These are phyloP conservation scores for Botryotinia narcissicola DNA, from an alignment of 2,329 filamentous ascomycete genomes.

Conservation along the genomic window DNA sequence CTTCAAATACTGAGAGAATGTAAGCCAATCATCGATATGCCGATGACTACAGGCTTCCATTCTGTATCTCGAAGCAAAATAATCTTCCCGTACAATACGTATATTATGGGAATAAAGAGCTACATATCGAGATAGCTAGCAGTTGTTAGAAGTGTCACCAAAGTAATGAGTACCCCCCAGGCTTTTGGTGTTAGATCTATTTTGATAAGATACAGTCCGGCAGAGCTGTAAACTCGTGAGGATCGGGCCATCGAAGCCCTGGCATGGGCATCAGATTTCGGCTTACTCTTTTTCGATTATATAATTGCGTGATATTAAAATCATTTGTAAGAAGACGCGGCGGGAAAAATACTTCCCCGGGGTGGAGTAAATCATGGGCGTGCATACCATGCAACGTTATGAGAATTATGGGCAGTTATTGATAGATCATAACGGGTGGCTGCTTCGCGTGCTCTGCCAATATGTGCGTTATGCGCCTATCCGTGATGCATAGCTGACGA, in stretches of 20 bases:
- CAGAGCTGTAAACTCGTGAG: neutral
- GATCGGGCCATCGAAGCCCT: neutral
- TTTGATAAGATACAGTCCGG: neutral
- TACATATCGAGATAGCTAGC: neutral
- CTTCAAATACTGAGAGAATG: neutral
- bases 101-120: neutral
- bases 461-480: neutral
- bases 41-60: neutral
- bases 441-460: constrained; percentile 14
- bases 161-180: neutral
- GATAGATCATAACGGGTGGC: constrained; percentile 10
- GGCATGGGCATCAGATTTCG: constrained; percentile 7
- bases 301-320: neutral
- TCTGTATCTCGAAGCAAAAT: neutral
- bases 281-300: neutral
- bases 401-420: constrained; percentile 3
- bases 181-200: neutral
- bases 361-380: neutral
- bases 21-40: constrained; percentile 4
- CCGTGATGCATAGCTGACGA: neutral
- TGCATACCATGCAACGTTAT: neutral
- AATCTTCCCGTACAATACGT: neutral
- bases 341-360: constrained; percentile 4
- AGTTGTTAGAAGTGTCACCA: neutral
- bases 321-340: neutral